Base-by-base conservation (phyloP, 2,329 filamentous ascomycete species). In the Fusarium xyrophilum region DNA sequence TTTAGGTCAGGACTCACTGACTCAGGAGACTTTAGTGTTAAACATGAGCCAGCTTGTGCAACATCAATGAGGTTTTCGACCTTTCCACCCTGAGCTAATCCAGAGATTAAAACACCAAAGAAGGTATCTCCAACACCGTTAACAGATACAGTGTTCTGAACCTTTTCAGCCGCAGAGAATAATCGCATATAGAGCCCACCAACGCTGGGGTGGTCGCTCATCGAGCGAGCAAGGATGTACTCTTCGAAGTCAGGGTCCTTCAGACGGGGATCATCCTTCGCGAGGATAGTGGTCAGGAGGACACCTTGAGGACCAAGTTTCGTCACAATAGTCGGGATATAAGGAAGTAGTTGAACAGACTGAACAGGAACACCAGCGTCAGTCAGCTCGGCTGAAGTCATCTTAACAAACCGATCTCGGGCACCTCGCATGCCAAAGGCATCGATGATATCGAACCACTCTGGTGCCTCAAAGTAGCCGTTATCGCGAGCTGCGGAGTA, bases 111-210 rank as follows among this genome's bases (percentile, higher is more conserved):
- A 17, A 93, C 91, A 0, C 95, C 96, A 12, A 96, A 83, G 77
- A 98, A 94, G 0, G 96, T 97, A 79, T 99, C 96, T 0, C 96
- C 96, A 4, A 93, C 93, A 1, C 95, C 96, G 76, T 98, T 98
- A 13, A 98, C 95, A 47, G 93, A 97, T 3, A 95, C 88, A 2
- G 97, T 84, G 28, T 96, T 88, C 23, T 85, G 80, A 0, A 97
- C 84, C 19, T 82, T 80, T 75, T 91, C 88, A 2, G 86, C 86
- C 0, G 91, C 83, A 0, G 91, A 88, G 76, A 93, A 92, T 23
- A 87, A 70, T 35, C 86, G 78, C 89, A 97, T 93, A 75, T 97
- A 97, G 5, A 97, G 84, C 0, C 94, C 95, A 0, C 93, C 89
- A 0, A 90, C 82, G 11, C 82, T 78, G 3, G 81, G 81, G 32